phyloP scores from a whole-genome alignment of 2,329 filamentous ascomycete species.

The Chaetomiaceae sp. region DNA sequence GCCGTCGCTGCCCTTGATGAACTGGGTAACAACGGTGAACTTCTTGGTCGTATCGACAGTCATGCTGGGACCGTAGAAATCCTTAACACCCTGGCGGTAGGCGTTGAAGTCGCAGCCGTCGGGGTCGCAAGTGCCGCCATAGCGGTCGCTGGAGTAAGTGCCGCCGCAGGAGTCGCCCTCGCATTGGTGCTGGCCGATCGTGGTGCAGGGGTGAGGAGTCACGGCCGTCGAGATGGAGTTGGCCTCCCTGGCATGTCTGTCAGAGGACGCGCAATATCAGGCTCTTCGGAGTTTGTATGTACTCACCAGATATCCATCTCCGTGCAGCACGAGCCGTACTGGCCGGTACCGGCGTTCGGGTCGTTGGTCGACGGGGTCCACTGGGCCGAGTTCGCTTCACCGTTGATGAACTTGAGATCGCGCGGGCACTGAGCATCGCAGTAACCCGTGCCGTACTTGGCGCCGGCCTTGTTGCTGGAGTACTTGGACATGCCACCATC shows the following conservation, averaged over 20 bases:
- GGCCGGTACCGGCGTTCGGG: conserved; percentile 46
- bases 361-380: conserved; percentile 49
- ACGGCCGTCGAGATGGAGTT: conserved; percentile 58
- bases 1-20: conserved; percentile 43
- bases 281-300: neutral
- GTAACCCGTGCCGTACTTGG: conserved; percentile 52
- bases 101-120: conserved; percentile 66
- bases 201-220: conserved; percentile 60
- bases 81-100: conserved; percentile 57
- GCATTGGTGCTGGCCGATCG: conserved; percentile 46
- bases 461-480: conserved; percentile 44
- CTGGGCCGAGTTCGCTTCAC: conserved; percentile 46
- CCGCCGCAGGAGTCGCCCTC: conserved; percentile 46
- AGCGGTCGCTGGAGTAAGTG: conserved; percentile 46
- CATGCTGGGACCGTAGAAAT: conserved; percentile 55
- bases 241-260: conserved; percentile 48
- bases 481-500: conserved; percentile 50
- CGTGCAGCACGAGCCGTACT: conserved; percentile 51
- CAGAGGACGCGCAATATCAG: neutral
- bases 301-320: conserved; percentile 48
- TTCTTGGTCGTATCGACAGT: conserved; percentile 54
- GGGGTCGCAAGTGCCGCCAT: conserved; percentile 58
- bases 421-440: conserved; percentile 48
- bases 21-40: conserved; percentile 63
- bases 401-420: conserved; percentile 53